Evolutionary conservation across 352 stramenopile genomes (phyloP), one percentile per base, ranked within the genome.

Genomic region (Pythium aristosporum): DNA sequence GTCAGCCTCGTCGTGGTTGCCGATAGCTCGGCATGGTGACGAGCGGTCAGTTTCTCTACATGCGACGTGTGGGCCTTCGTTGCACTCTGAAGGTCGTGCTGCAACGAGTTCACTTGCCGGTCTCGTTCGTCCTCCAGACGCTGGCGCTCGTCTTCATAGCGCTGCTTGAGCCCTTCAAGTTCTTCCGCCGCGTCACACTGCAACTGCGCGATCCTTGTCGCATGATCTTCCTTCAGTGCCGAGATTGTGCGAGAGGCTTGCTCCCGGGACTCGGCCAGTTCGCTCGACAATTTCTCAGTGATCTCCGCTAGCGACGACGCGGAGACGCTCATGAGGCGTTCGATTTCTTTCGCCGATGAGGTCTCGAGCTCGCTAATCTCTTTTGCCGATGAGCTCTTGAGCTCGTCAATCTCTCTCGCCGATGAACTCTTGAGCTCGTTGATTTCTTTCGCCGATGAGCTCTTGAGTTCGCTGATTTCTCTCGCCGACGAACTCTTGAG

Each of bases 401-500:
- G 34, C 11, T 39, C 34, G 34, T 13, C 11, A 10, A 39, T 10
- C 11, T 39, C 34, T 39, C 2, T 39, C 34, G 34, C 34, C 11
- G 34, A 11, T 13, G 34, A 39, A 2, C 8, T 39, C 34, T 39
- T 10, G 34, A 39, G 34, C 34, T 39, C 34, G 34, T 65, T 59
- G 23, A 83, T 67, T 28, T 71, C 68, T 25, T 53, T 30, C n/a
- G 71, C 53, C 9, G 71, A 72, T n/a, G 51, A 60, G 16, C 18
- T 34, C 10, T 39, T 39, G 34, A 39, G 34, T 39, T 39, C 34
- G 34, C 34, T 39, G 8, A 39, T 10, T 39, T 39, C 34, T 39
- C 8, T 39, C 34, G 34, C 34, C 11, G 34, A 39, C 3, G 34
- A 39, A 23, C 48, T 28, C 20, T 63, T 18, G 1, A 67, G 41